These are phyloP conservation scores for Fusarium protoensiforme DNA, from an alignment of 2,329 filamentous ascomycete species.

Conservation along the genomic window DNA sequence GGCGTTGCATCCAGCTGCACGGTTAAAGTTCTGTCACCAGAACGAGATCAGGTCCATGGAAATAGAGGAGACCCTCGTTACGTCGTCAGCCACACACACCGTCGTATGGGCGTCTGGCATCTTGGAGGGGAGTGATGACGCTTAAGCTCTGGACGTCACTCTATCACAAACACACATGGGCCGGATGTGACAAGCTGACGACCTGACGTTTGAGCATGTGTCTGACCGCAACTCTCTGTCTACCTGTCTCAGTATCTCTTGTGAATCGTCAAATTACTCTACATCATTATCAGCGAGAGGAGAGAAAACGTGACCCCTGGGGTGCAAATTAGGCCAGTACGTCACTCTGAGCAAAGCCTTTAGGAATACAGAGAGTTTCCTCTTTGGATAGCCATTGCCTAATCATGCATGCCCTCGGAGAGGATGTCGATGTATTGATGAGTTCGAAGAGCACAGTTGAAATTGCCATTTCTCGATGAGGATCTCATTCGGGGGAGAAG, in stretches of 20 bases:
- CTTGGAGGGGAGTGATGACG: background rate
- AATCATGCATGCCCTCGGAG: background rate
- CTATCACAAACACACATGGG: background rate
- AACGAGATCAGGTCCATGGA: background rate
- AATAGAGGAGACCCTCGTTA: background rate
- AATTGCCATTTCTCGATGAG: background rate
- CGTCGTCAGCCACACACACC: background rate
- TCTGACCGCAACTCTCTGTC: background rate
- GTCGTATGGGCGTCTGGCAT: background rate
- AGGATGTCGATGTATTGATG: background rate
- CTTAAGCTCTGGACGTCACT: background rate
- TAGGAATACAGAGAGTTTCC: background rate
- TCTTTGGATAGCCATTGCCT: background rate
- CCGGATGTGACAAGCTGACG: background rate
- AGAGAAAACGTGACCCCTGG: background rate
- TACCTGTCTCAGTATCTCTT: background rate
- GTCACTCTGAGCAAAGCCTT: background rate
- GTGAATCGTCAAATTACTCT: background rate
- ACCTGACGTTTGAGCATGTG: background rate
- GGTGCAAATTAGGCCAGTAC: background rate
- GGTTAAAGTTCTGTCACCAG: constrained; percentile 1
- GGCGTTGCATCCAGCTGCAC: background rate
- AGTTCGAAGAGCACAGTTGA: background rate
- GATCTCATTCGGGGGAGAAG: background rate
- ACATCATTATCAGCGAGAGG: background rate